Evolutionary conservation across 2,329 filamentous ascomycete genomes (phyloP).

Genomic region (Penicillium concentricum): DNA sequence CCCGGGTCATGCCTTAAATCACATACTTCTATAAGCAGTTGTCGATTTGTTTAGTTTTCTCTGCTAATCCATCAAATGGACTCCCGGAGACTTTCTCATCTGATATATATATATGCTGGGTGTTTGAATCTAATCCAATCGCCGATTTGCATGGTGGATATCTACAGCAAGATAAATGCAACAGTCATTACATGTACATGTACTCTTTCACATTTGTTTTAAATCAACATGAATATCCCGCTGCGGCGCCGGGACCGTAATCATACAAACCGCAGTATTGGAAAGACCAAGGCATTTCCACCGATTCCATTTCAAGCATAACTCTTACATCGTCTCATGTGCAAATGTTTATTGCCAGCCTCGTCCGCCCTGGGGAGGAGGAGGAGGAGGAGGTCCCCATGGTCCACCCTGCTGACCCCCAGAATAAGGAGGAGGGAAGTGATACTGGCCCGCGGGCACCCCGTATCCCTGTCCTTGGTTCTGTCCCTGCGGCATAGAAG

Average conservation of each 20-base stretch:
- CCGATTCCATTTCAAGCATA: background rate
- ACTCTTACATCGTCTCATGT: constrained; percentile 7
- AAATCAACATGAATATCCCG: background rate
- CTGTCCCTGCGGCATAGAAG: constrained; percentile 16
- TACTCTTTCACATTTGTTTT: background rate
- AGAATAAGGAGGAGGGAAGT: constrained; percentile 35
- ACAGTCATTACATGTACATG: too few species aligned
- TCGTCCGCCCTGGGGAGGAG: constrained; percentile 8
- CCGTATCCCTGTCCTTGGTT: constrained; percentile 19
- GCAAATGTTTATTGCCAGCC: constrained; percentile 13
- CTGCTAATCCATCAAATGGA: too few species aligned
- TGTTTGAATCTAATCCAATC: too few species aligned
- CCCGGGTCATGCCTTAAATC: too few species aligned
- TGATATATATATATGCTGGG: too few species aligned
- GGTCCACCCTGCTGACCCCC: constrained; percentile 21
- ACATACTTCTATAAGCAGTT: too few species aligned
- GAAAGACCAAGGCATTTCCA: background rate
- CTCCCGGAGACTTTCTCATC: too few species aligned
- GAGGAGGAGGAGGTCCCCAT: constrained; percentile 15
- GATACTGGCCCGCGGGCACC: constrained; percentile 33
- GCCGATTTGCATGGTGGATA: background rate
- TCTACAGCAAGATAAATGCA: background rate
- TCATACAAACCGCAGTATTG: background rate
- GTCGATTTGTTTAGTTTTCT: too few species aligned
- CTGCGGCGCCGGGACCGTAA: background rate